Conservation (phyloP, 2,329 filamentous ascomycete species). For the Emergomyces pasteurianus region DNA sequence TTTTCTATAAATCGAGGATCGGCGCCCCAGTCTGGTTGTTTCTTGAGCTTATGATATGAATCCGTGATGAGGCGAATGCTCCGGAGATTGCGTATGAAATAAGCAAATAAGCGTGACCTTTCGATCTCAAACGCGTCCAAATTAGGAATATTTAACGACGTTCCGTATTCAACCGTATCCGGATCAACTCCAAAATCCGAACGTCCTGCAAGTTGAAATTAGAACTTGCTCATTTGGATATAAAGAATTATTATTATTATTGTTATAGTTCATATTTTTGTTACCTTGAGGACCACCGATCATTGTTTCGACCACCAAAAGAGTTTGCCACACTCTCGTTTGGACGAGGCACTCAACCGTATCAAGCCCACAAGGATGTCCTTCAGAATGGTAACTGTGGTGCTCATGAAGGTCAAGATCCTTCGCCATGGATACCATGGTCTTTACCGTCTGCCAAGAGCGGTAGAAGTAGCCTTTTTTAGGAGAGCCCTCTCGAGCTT, state of each 20-base stretch:
- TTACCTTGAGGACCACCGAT: conserved; percentile 84
- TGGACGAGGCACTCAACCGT: conserved; percentile 69
- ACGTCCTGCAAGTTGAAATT: conserved; percentile 44
- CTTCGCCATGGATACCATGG: conserved; percentile 84
- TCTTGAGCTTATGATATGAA: conserved; percentile 61
- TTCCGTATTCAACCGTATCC: conserved; percentile 62
- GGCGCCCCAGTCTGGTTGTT: conserved; percentile 71
- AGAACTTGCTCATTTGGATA: conserved; percentile 13
- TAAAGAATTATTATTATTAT: too few species aligned
- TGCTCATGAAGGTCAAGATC: conserved; percentile 86
- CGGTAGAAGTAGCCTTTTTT: conserved; percentile 93
- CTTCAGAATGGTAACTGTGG: conserved; percentile 62
- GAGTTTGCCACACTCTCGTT: conserved; percentile 78
- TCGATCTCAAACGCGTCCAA: conserved; percentile 64
- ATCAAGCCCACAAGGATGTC: conserved; percentile 55
- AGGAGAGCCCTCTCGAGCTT: conserved; percentile 81
- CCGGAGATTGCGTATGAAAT: conserved; percentile 63
- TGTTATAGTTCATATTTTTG: too few species aligned
- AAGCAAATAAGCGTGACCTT: conserved; percentile 72
- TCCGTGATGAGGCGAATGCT: conserved; percentile 68
- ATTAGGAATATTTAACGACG: conserved; percentile 52
- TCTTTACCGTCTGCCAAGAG: conserved; percentile 92
- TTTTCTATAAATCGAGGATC: conserved; percentile 73
- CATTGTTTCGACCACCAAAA: conserved; percentile 82
- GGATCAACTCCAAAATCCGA: conserved; percentile 65